phyloP scores from a whole-genome alignment of 768 basidiomycete genomes.

The Collybia mongolica region DNA sequence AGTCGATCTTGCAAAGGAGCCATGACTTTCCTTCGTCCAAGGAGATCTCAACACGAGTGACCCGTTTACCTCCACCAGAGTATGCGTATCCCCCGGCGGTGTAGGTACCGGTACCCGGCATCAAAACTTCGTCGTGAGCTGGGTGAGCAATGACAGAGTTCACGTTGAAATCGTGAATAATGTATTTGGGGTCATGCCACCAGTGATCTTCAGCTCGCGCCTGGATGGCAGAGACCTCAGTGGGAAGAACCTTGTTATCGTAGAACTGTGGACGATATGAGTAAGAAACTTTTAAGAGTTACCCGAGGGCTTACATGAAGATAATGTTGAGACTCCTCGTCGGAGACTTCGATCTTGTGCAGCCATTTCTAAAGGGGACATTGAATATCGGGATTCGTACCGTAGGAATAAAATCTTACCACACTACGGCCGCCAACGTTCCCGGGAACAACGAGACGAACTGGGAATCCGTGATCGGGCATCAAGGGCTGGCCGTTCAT shows the following conservation, averaged over 20 bases:
- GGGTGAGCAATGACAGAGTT: slow-evolving; percentile 59
- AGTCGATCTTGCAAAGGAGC: slow-evolving; percentile 35
- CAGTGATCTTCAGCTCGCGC: slow-evolving; percentile 48
- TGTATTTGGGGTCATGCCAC: slow-evolving; percentile 52
- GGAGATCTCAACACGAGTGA: slow-evolving; percentile 58
- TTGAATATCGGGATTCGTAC: neutral
- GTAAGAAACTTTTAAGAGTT: neutral
- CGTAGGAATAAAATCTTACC: neutral
- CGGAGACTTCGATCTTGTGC: slow-evolving; percentile 48
- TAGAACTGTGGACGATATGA: slow-evolving; percentile 9
- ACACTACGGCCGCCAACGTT: slow-evolving; percentile 62
- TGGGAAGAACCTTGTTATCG: slow-evolving; percentile 67
- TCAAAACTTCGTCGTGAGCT: slow-evolving; percentile 45
- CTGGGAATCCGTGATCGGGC: slow-evolving; percentile 65
- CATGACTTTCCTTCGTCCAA: slow-evolving; percentile 52
- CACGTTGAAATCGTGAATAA: slow-evolving; percentile 56
- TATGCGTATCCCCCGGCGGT: slow-evolving; percentile 58
- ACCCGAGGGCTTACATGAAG: slow-evolving; percentile 25
- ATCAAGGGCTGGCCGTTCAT: slow-evolving; percentile 62
- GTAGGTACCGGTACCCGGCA: slow-evolving; percentile 26
- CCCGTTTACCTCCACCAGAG: slow-evolving; percentile 55
- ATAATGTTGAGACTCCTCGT: slow-evolving; percentile 51
- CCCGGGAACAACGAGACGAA: slow-evolving; percentile 63
- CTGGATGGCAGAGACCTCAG: slow-evolving; percentile 46
- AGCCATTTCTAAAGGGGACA: slow-evolving; percentile 47